Conservation (phyloP, 176 grass and related monocot species). For the Bolboschoenus planiculmis region DNA sequence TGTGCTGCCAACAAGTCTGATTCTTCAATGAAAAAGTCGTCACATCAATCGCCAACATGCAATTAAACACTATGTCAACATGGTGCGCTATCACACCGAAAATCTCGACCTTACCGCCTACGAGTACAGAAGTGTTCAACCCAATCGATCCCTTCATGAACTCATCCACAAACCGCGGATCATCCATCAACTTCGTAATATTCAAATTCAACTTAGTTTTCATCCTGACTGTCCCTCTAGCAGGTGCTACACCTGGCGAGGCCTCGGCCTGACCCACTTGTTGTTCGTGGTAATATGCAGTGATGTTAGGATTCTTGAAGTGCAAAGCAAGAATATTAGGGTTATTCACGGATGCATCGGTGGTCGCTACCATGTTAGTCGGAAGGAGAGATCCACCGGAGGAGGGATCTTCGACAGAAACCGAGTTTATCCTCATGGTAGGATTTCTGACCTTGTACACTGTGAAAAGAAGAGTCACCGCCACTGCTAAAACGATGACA, state of each 20-base stretch:
- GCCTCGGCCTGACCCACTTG: slow-evolving; percentile 30
- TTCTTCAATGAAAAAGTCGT: slow-evolving; percentile 33
- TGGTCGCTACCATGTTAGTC: not conserved
- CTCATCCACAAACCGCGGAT: slow-evolving; percentile 27
- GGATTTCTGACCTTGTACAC: slow-evolving; percentile 51
- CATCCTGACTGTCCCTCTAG: slow-evolving; percentile 33
- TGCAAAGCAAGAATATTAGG: slow-evolving; percentile 55
- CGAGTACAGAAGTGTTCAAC: slow-evolving; percentile 38
- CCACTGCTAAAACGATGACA: slow-evolving; percentile 28
- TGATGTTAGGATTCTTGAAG: slow-evolving; percentile 34
- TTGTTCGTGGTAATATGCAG: slow-evolving; percentile 40
- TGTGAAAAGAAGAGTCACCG: slow-evolving; percentile 37
- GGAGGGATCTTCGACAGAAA: slow-evolving; percentile 27
- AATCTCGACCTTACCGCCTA: slow-evolving; percentile 41
- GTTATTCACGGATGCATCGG: slow-evolving; percentile 63
- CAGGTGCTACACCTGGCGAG: slow-evolving; percentile 27
- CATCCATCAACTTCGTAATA: slow-evolving; percentile 21
- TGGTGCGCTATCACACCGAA: slow-evolving; percentile 30
- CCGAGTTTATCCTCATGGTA: slow-evolving; percentile 58
- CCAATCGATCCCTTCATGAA: slow-evolving; percentile 12
- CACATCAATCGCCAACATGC: slow-evolving; percentile 30
- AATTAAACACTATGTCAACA: slow-evolving; percentile 53
- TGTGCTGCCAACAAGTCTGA: slow-evolving; percentile 39
- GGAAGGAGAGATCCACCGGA: not conserved
- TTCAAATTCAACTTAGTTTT: slow-evolving; percentile 54